Base-by-base conservation (phyloP, 768 basidiomycete species). In the Clavaria fumosa region DNA sequence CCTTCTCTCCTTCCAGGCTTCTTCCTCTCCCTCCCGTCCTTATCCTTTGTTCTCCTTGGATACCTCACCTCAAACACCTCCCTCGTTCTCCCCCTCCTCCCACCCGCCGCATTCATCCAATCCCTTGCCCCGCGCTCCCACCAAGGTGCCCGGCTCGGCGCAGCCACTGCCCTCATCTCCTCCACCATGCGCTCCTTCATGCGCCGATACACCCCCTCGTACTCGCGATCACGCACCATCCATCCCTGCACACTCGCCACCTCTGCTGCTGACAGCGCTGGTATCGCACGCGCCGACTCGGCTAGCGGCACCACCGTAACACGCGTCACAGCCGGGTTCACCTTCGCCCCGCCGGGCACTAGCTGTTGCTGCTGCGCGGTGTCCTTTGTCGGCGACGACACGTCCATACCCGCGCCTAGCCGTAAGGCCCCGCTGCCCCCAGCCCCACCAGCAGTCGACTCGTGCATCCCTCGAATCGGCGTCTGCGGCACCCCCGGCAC, bases 51-150 rank as follows among this genome's bases (percentile, higher is more conserved):
- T 38, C 45, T 45, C 49, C 58, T 45, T 31, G 66, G 59, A 59
- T 68, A 63, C 38, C 57, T 50, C n/a, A 69, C 64, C 41, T 72
- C 69, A 49, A 83, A 73, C 33, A 51, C 53, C 47, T 68, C 61
- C 50, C 56, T 60, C 45, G 56, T 60, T 43, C 59, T 55, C 43
- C 61, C 41, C 53, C 60, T 53, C 54, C 61, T 46, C 45, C 59
- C 64, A 50, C 55, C 35, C 42, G 53, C 49, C 47, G 55, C 35
- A 52, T 50, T 49, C 56, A 61, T 43, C 49, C 53, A 55, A 45
- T 69, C 72, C 50, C 69, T 70, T n/a, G n/a, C n/a, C n/a, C n/a
- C n/a, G n/a, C n/a, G n/a, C 56, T 79, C 77, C 66, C 72, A 78
- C 77, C 78, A 81, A 46, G 61, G 62, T 5, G 60, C 49, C 38